Percentiles rank a stretch among this genome's conserved stretches.
These are phyloP conservation scores for Brasilioporus rufonigricans DNA, from an alignment of 768 basidiomycete genomes.

Conservation along the genomic window DNA sequence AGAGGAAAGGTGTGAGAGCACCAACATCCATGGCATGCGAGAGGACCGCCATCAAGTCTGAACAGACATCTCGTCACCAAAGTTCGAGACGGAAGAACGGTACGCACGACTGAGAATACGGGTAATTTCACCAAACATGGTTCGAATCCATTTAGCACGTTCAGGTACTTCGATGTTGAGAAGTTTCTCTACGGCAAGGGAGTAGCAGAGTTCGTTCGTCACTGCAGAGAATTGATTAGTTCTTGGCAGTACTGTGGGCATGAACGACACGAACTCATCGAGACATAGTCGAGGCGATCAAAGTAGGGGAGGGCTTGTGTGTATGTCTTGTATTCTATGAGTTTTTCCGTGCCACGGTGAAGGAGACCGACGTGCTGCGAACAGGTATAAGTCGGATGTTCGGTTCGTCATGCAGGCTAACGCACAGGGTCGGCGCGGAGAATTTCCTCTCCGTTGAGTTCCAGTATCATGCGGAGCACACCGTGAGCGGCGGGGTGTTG, in stretches of 20 bases:
- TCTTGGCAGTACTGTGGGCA: neutral
- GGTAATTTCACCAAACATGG: constrained; percentile 95
- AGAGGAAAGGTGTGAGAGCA: constrained; percentile 96
- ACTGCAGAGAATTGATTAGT: constrained; percentile 47
- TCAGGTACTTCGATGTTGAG: constrained; percentile 97
- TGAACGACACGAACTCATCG: constrained; percentile 79
- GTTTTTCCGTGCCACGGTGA: constrained; percentile 96
- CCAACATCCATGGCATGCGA: constrained; percentile 98
- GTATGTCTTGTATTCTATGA: constrained; percentile 99
- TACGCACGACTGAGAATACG: constrained; percentile 87
- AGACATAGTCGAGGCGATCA: constrained; percentile 98
- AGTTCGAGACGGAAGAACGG: neutral
- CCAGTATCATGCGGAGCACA: constrained; percentile 94
- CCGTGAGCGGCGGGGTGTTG: constrained; percentile 99
- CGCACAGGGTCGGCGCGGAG: constrained; percentile 80
- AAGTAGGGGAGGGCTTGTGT: constrained; percentile 98
- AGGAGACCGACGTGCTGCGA: constrained; percentile 88
- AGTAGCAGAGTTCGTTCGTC: constrained; percentile 98
- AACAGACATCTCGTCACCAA: neutral
- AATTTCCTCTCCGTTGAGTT: constrained; percentile 96
- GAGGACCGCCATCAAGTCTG: constrained; percentile 95
- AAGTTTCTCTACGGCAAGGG: constrained; percentile 95
- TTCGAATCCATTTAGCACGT: constrained; percentile 97
- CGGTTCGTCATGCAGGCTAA: neutral
- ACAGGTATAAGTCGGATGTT: constrained; percentile 6